These are phyloP conservation scores for Cutaneotrichosporon spelunceum DNA, from an alignment of 1,284 basidiomycete genomes.

Conservation along the genomic window DNA sequence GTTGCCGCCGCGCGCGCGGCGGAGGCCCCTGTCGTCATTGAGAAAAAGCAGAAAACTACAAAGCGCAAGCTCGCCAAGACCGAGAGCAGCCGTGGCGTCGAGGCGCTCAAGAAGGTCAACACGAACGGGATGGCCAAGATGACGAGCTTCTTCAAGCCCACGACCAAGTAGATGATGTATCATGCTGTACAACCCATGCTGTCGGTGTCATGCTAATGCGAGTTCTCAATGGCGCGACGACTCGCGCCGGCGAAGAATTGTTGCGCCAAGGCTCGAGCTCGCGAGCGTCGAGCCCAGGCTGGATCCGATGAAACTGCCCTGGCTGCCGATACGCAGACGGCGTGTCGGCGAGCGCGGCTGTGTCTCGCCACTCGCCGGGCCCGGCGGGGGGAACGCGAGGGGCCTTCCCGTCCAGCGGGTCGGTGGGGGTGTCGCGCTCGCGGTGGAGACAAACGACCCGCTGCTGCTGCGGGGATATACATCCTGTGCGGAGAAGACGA, in stretches of 20 bases:
- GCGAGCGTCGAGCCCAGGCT: not conserved
- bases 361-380: not conserved
- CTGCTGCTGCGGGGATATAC: conserved; percentile 8
- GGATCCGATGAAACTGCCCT: not conserved
- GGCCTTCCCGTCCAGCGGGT: conserved; percentile 21
- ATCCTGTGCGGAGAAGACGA: conserved; percentile 25
- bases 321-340: conserved; percentile 1
- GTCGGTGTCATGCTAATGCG: not conserved
- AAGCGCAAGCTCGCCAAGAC: conserved; percentile 33
- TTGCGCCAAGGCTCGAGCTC: conserved; percentile 6
- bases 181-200: conserved; percentile 6
- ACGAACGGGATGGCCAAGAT: conserved; percentile 46
- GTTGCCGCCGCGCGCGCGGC: conserved; percentile 37
- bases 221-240: not conserved
- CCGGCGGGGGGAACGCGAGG: conserved; percentile 20
- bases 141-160: conserved; percentile 49
- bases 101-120: conserved; percentile 48
- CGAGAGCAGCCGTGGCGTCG: conserved; percentile 37
- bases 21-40: conserved; percentile 23
- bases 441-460: conserved; percentile 18
- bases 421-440: conserved; percentile 6
- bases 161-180: conserved; percentile 22
- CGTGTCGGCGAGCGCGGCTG: conserved; percentile 1
- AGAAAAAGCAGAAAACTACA: conserved; percentile 23
- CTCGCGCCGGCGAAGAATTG: not conserved